A percentile compares a stretch with the other conserved stretches of the same genome.
Evolutionary conservation across 2,329 filamentous ascomycete species (phyloP).

Genomic region (Fusarium irregulare): DNA sequence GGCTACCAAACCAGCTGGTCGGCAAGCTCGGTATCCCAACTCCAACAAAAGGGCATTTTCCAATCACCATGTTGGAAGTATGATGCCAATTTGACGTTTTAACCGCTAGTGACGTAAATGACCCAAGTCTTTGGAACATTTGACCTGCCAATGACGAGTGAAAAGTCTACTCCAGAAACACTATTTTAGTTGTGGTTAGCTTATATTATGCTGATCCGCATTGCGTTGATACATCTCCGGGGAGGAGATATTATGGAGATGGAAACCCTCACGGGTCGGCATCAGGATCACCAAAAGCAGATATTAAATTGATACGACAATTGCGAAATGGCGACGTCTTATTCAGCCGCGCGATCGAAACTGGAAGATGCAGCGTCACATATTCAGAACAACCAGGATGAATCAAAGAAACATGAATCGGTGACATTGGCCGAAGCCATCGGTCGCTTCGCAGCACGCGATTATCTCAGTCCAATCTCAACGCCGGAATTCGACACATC

Average conservation of each 20-base stretch:
- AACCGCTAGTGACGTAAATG: not conserved
- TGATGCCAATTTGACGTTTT: conserved; percentile 3
- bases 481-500: conserved; percentile 5
- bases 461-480: not conserved
- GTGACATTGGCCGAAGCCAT: not conserved
- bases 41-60: not conserved
- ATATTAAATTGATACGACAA: accelerated
- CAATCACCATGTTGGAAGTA: not conserved
- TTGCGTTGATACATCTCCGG: not conserved
- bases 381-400: accelerated
- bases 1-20: not conserved
- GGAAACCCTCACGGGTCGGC: too few relatives aligned
- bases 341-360: not conserved
- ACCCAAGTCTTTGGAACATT: not conserved
- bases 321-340: not conserved
- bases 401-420: not conserved
- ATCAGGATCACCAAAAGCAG: not conserved
- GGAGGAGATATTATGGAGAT: not conserved
- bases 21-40: not conserved
- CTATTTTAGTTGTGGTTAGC: not conserved
- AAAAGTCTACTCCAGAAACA: too few relatives aligned
- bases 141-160: not conserved
- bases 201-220: not conserved
- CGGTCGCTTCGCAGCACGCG: not conserved
- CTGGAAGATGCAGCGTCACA: not conserved